Conservation (phyloP, 345 rosid genomes). For the Acer saccharum region DNA sequence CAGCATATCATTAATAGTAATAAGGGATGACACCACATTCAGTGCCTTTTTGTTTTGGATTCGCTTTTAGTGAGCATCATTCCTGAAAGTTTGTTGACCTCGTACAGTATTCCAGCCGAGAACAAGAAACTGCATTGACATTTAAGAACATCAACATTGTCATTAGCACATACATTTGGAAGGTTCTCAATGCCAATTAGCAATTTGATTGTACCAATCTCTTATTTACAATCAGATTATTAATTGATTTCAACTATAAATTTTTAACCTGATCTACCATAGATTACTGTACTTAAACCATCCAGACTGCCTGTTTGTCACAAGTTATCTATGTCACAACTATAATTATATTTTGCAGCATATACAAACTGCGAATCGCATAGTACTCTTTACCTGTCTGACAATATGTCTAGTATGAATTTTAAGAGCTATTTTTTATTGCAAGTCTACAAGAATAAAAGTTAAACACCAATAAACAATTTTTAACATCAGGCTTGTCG, state of each 20-base stretch:
- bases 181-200: neutral
- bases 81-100: conserved; percentile 73
- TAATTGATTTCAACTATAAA: neutral
- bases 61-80: conserved; percentile 46
- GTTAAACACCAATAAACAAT: neutral
- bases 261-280: neutral
- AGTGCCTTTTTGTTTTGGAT: conserved; percentile 61
- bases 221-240: neutral
- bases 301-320: neutral
- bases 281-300: neutral
- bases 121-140: conserved; percentile 71
- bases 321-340: neutral
- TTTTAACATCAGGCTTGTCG: neutral
- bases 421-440: neutral
- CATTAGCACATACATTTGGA: neutral
- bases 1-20: neutral
- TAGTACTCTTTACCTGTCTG: neutral
- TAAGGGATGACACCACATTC: conserved; percentile 8
- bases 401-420: neutral
- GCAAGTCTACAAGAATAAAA: neutral
- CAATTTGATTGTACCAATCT: neutral
- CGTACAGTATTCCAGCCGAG: conserved; percentile 68
- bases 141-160: conserved; percentile 4
- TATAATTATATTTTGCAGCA: neutral
- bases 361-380: neutral